A percentile compares a stretch with the other conserved stretches of the same genome.
phyloP scores from a whole-genome alignment of 2,329 filamentous ascomycete species.

The Calonectria naviculata region DNA sequence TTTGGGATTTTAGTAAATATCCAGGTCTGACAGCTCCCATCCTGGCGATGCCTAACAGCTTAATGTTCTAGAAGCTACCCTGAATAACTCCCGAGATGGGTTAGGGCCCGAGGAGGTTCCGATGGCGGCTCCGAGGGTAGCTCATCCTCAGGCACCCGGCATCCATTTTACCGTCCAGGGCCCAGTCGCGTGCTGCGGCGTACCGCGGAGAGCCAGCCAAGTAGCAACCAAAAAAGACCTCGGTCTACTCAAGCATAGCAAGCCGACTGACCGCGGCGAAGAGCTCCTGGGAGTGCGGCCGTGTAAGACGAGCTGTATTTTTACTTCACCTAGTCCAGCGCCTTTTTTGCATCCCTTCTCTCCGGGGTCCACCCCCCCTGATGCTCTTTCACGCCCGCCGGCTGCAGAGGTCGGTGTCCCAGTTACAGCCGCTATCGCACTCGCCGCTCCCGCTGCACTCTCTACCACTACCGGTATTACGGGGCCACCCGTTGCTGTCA shows the following conservation, averaged over 20 bases:
- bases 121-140: slow-evolving; percentile 16
- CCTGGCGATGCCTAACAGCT: neutral
- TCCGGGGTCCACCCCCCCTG: slow-evolving; percentile 37
- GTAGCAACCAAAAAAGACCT: slow-evolving; percentile 31
- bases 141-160: slow-evolving; percentile 5
- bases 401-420: slow-evolving; percentile 34
- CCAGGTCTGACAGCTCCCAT: neutral
- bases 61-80: neutral
- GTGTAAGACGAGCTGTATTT: slow-evolving; percentile 23
- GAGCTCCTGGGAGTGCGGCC: neutral
- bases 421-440: slow-evolving; percentile 20
- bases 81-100: slow-evolving; percentile 17
- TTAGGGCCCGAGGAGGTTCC: slow-evolving; percentile 30
- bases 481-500: slow-evolving; percentile 17
- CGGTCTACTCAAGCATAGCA: slow-evolving; percentile 29
- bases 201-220: slow-evolving; percentile 9
- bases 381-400: slow-evolving; percentile 35
- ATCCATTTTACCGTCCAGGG: slow-evolving; percentile 25
- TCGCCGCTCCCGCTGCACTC: slow-evolving; percentile 1
- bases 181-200: neutral
- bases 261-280: slow-evolving; percentile 40
- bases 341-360: slow-evolving; percentile 31
- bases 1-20: neutral
- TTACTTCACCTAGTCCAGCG: slow-evolving; percentile 14
- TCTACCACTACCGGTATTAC: slow-evolving; percentile 9